phyloP scores from a whole-genome alignment of 164 flowering plant genomes.

The grape (Vitis vinifera) region ASM3070453v1 NC_081809.1:6067501-6068000 shows the following conservation, averaged over 20 bases:
- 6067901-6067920: constrained; percentile 87
- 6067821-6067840: constrained; percentile 15
- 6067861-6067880: constrained; percentile 83
- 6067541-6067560: too few species aligned
- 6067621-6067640: too few species aligned
- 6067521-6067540: too few species aligned
- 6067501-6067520: too few species aligned
- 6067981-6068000: constrained; percentile 77
- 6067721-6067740: background rate
- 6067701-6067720: background rate
- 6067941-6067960: constrained; percentile 89
- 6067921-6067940: constrained; percentile 58
- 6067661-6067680: background rate
- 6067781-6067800: too few species aligned
- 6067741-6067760: background rate
- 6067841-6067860: constrained; percentile 95
- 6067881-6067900: constrained; percentile 91
- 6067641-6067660: too few species aligned
- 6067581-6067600: too few species aligned
- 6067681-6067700: background rate
- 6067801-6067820: background rate
- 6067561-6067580: too few species aligned
- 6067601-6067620: too few species aligned
- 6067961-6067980: constrained; percentile 88
- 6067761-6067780: background rate